These are phyloP conservation scores for Pinus tabuliformis DNA, from an alignment of 75 land plant species.

Conservation along the genomic window DNA sequence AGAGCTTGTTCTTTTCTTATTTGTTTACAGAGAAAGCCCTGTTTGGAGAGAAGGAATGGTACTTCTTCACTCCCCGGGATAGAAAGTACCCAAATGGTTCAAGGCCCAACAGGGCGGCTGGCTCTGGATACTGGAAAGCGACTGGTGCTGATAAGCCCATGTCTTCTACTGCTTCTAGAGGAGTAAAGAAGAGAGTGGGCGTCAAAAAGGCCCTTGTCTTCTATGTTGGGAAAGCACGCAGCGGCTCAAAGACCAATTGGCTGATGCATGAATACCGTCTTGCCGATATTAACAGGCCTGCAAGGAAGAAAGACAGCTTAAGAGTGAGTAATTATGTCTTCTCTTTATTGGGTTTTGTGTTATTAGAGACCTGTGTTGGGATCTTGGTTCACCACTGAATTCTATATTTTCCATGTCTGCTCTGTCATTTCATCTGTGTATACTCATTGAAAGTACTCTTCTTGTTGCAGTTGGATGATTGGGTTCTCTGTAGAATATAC, in stretches of 20 bases:
- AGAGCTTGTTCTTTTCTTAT: background rate
- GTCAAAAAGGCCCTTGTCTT: slow-evolving; percentile 17
- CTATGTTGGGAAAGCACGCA: slow-evolving; percentile 8
- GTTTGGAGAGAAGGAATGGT: too few relatives aligned
- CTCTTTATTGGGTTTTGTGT: too few relatives aligned
- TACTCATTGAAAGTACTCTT: background rate
- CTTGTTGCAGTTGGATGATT: slow-evolving; percentile 8
- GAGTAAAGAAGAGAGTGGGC: slow-evolving; percentile 8
- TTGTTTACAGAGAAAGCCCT: too few relatives aligned
- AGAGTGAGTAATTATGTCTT: too few relatives aligned
- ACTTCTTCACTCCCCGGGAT: too few relatives aligned
- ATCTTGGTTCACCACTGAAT: background rate
- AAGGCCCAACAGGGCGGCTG: slow-evolving; percentile 13
- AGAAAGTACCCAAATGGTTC: slow-evolving; percentile 16
- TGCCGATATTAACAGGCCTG: too few relatives aligned
- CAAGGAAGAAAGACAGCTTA: too few relatives aligned
- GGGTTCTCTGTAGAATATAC: slow-evolving; percentile 6
- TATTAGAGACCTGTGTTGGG: background rate
- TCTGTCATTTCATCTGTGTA: background rate
- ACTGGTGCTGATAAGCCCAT: too few relatives aligned
- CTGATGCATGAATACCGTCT: too few relatives aligned
- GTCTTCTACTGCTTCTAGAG: background rate
- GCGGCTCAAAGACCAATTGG: too few relatives aligned
- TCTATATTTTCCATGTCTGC: background rate
- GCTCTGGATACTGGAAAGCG: too few relatives aligned